phyloP scores from a whole-genome alignment of 177 flowering plant species.

The Viscum album region DNA sequence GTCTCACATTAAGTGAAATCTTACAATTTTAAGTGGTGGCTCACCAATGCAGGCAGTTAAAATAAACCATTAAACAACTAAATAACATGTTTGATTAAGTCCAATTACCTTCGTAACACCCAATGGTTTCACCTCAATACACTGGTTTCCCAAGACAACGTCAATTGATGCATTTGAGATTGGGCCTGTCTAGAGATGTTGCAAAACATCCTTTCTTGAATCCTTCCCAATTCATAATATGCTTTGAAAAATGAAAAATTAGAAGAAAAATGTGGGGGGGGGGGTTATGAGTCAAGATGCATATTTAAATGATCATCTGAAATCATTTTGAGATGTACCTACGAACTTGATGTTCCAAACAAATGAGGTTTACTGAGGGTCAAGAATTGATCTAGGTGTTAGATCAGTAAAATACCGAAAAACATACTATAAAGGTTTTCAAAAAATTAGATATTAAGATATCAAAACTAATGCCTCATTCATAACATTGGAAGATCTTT shows the following conservation, averaged over 20 bases:
- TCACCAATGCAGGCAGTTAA: too few species aligned
- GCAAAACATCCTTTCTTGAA: slow-evolving; percentile 3
- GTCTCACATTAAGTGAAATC: too few species aligned
- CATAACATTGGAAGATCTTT: too few species aligned
- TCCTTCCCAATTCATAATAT: slow-evolving; percentile 6
- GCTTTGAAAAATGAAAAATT: neutral
- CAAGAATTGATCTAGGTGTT: slow-evolving; percentile 4
- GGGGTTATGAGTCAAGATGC: too few species aligned
- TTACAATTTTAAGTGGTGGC: neutral
- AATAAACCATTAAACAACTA: too few species aligned
- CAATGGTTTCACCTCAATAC: slow-evolving; percentile 6
- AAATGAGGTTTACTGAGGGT: neutral
- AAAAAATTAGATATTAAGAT: neutral
- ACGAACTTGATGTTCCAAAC: slow-evolving; percentile 6
- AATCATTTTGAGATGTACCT: neutral
- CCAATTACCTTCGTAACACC: slow-evolving; percentile 8
- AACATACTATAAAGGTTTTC: slow-evolving; percentile 2
- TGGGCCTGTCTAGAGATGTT: slow-evolving; percentile 8
- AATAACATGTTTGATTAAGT: too few species aligned
- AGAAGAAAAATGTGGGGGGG: too few species aligned
- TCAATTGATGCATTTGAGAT: slow-evolving; percentile 5
- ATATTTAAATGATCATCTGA: too few species aligned
- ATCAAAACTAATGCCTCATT: too few species aligned
- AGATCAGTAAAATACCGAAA: slow-evolving; percentile 1
- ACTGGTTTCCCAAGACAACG: neutral